phyloP scores from a whole-genome alignment of 2,329 filamentous ascomycete genomes.

The Corinectria fuckeliana region DNA sequence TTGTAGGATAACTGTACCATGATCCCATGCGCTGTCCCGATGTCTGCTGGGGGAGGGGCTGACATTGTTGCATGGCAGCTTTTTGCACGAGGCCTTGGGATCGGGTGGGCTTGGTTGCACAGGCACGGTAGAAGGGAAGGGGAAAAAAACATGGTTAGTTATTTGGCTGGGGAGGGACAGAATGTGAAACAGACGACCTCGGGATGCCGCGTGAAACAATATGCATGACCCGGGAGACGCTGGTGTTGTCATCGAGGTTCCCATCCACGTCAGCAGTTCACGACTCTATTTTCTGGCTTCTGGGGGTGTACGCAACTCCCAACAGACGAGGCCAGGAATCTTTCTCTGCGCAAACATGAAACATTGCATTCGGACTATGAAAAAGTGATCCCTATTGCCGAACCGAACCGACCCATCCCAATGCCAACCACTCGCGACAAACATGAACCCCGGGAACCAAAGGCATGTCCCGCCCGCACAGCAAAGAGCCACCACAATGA shows the following conservation, averaged over 20 bases:
- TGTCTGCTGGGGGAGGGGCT: too few species aligned
- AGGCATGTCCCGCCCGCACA: conserved; percentile 17
- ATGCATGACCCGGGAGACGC: not conserved
- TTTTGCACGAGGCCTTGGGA: not conserved
- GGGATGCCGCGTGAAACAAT: not conserved
- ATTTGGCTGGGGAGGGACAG: not conserved
- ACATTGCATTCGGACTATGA: conserved; percentile 14
- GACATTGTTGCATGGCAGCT: not conserved
- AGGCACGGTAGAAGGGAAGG: not conserved
- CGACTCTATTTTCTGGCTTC: not conserved
- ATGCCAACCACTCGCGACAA: conserved; percentile 28
- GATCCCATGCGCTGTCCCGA: too few species aligned
- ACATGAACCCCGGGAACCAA: conserved; percentile 19
- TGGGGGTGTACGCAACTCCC: not conserved
- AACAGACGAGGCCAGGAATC: not conserved
- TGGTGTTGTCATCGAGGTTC: too few species aligned
- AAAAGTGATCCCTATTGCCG: conserved; percentile 21
- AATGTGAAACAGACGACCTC: not conserved
- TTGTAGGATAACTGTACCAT: too few species aligned
- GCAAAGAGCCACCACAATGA: conserved; percentile 10
- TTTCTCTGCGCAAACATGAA: not conserved
- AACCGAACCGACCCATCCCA: conserved; percentile 21
- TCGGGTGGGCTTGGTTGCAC: not conserved
- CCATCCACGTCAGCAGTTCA: not conserved
- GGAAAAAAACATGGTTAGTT: not conserved